Percentiles rank a stretch among this genome's conserved stretches.
Conservation (phyloP, 768 basidiomycete species). For the Lentinula boryana region DNA sequence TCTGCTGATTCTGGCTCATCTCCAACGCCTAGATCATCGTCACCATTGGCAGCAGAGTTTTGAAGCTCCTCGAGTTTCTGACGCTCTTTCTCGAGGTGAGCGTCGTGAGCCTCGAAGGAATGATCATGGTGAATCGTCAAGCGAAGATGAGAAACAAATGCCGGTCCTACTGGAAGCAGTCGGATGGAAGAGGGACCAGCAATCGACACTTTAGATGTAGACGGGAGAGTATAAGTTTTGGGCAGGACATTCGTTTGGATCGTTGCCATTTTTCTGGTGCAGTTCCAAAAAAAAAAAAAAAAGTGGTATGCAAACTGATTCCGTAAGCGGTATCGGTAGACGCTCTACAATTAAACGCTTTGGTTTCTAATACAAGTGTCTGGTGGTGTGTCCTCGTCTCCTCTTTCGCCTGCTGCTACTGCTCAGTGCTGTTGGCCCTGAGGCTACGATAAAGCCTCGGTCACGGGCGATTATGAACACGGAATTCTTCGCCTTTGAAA, state of each 20-base stretch:
- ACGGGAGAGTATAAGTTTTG: constrained; percentile 35
- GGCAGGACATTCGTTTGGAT: constrained; percentile 32
- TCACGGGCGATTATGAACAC: neutral
- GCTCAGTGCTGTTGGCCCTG: neutral
- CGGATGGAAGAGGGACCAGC: constrained; percentile 16
- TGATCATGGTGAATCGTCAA: constrained; percentile 69
- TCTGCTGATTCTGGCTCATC: constrained; percentile 79
- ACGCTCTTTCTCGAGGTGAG: constrained; percentile 47
- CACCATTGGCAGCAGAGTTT: constrained; percentile 33
- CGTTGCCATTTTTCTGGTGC: constrained; percentile 16
- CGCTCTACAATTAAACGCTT: too few relatives aligned
- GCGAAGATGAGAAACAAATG: constrained; percentile 79
- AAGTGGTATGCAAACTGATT: neutral
- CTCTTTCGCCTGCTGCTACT: too few relatives aligned
- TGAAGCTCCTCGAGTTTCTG: constrained; percentile 46
- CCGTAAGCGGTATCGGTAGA: neutral
- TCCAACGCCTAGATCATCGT: constrained; percentile 89
- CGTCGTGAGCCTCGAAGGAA: constrained; percentile 82
- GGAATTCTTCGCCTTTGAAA: neutral
- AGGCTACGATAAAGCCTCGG: neutral
- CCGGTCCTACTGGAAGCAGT: constrained; percentile 81
- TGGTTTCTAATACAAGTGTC: too few relatives aligned
- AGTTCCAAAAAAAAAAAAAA: neutral
- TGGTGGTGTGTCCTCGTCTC: too few relatives aligned
- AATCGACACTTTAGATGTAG: constrained; percentile 25